Conservation (phyloP, 768 basidiomycete species). For the Cystobasidiopsis lactophilus region DNA sequence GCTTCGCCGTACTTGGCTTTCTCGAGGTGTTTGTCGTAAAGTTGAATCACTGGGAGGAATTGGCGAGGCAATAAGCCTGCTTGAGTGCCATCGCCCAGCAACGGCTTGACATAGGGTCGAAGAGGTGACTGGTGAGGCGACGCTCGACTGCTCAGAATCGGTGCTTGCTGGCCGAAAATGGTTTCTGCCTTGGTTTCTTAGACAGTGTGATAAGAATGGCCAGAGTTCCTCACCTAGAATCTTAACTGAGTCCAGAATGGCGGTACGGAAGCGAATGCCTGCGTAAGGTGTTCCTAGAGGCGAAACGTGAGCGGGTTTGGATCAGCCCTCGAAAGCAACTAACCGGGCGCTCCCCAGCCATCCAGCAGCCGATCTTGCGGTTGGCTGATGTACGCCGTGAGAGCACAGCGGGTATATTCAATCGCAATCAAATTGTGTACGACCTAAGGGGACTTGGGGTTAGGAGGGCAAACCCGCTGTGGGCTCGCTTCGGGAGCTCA, state of each 20-base stretch:
- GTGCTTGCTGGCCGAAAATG: too few species aligned
- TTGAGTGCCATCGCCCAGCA: too few species aligned
- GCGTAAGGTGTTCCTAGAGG: not conserved
- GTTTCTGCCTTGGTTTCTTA: too few species aligned
- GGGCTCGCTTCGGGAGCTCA: not conserved
- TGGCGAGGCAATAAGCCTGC: not conserved
- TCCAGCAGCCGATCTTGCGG: not conserved
- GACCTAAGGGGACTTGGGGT: not conserved
- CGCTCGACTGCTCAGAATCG: too few species aligned
- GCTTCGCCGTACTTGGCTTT: slow-evolving; percentile 1
- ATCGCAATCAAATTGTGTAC: not conserved
- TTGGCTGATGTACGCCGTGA: not conserved
- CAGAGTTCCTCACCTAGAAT: not conserved
- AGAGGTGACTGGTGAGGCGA: too few species aligned
- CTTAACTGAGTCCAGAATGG: slow-evolving; percentile 4
- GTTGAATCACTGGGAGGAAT: not conserved
- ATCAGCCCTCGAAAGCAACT: too few species aligned
- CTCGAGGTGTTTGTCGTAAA: slow-evolving; percentile 5
- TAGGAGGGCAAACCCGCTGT: not conserved
- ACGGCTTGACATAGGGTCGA: too few species aligned
- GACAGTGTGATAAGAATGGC: too few species aligned
- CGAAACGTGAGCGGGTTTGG: too few species aligned
- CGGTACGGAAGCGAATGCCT: slow-evolving; percentile 3
- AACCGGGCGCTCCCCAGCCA: slow-evolving; percentile 3
- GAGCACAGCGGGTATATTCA: slow-evolving; percentile 2